Evolutionary conservation across 768 basidiomycete species (phyloP).

Genomic region (Vararia minispora): DNA sequence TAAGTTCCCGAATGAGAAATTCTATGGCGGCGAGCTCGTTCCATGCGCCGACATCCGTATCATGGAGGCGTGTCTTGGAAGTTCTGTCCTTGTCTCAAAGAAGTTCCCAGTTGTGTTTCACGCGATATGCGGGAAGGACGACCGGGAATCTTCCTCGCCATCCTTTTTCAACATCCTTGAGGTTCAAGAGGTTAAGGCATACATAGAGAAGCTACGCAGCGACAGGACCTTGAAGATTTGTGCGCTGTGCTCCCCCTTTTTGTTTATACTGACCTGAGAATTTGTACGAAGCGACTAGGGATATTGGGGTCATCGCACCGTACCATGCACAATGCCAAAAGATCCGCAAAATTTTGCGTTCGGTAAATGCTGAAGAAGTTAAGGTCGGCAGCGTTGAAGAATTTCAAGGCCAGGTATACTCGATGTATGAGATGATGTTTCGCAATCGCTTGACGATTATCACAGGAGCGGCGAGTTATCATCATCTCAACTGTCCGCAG

Average conservation of each 20-base stretch:
- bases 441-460: background rate
- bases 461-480: slow-evolving; percentile 29
- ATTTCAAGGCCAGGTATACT: slow-evolving; percentile 47
- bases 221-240: slow-evolving; percentile 29
- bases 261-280: background rate
- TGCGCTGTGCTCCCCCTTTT: slow-evolving; percentile 12
- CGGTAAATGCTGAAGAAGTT: slow-evolving; percentile 21
- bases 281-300: slow-evolving; percentile 27
- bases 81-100: slow-evolving; percentile 23
- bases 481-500: slow-evolving; percentile 30
- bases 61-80: slow-evolving; percentile 19
- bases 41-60: slow-evolving; percentile 28
- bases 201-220: slow-evolving; percentile 19
- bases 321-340: slow-evolving; percentile 50
- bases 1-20: slow-evolving; percentile 46
- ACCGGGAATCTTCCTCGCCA: slow-evolving; percentile 55
- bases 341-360: slow-evolving; percentile 28
- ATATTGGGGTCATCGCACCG: slow-evolving; percentile 53
- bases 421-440: no score
- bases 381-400: slow-evolving; percentile 60
- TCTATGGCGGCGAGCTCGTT: slow-evolving; percentile 46
- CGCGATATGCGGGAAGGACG: slow-evolving; percentile 46
- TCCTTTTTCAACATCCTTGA: slow-evolving; percentile 66
- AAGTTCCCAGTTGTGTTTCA: slow-evolving; percentile 57
- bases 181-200: slow-evolving; percentile 38